These are phyloP conservation scores for Russula foetens DNA, from an alignment of 768 basidiomycete species.

Conservation along the genomic window DNA sequence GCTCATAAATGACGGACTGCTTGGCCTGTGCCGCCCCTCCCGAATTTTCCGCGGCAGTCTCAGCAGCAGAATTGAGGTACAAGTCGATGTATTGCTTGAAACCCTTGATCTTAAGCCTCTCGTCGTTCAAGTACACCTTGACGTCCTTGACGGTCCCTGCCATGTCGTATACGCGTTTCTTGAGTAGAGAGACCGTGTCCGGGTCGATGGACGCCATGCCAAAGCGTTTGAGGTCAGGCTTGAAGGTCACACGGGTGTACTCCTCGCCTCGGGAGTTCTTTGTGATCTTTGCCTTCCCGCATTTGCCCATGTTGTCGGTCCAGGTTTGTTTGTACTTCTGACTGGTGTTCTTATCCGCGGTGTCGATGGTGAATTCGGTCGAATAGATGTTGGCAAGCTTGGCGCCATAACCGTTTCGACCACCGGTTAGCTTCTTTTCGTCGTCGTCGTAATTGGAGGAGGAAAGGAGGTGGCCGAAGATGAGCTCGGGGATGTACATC, in stretches of 20 bases:
- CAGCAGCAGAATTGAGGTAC: conserved; percentile 74
- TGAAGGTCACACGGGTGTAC: conserved; percentile 89
- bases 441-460: conserved; percentile 98
- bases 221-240: conserved; percentile 85
- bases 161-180: conserved; percentile 94
- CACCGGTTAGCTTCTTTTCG: conserved; percentile 97
- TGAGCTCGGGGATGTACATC: conserved; percentile 93
- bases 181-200: conserved; percentile 81
- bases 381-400: conserved; percentile 99
- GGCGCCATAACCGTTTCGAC: conserved; percentile 97
- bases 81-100: conserved; percentile 98
- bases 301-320: conserved; percentile 87
- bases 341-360: conserved; percentile 75
- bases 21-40: conserved; percentile 77
- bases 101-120: conserved; percentile 83
- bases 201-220: conserved; percentile 88
- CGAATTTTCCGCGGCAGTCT: conserved; percentile 56
- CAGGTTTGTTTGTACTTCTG: conserved; percentile 96
- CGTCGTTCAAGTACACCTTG: conserved; percentile 91
- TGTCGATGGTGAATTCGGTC: conserved; percentile 90
- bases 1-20: conserved; percentile 75
- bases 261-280: conserved; percentile 84
- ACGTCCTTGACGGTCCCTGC: conserved; percentile 91
- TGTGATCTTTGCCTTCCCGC: conserved; percentile 87
- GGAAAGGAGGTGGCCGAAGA: conserved; percentile 91